Conservation (phyloP, 2,329 filamentous ascomycete genomes). For the Phoma sp. region DNA sequence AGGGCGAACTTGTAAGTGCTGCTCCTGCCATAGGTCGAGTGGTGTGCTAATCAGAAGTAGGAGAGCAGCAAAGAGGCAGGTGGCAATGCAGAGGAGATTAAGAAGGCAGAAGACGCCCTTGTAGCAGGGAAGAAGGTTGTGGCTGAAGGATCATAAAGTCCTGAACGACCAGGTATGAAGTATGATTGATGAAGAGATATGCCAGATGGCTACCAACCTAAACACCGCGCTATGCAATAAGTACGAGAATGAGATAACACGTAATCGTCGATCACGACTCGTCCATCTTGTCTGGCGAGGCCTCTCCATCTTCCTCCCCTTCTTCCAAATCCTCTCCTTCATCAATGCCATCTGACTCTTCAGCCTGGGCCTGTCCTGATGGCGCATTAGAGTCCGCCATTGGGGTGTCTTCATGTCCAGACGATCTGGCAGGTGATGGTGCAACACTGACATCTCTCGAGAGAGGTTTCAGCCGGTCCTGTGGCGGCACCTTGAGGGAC, state of each 20-base stretch:
- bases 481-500: conserved; percentile 40
- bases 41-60: conserved; percentile 34
- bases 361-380: conserved; percentile 32
- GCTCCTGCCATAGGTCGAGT: background rate
- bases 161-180: conserved; percentile 20
- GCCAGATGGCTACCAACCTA: conserved; percentile 14
- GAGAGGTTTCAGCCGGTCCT: conserved; percentile 42
- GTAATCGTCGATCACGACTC: conserved; percentile 28
- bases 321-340: conserved; percentile 44
- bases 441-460: conserved; percentile 38
- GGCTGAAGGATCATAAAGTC: conserved; percentile 41
- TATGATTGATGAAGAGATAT: conserved; percentile 17
- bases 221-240: conserved; percentile 47
- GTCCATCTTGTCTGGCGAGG: conserved; percentile 38
- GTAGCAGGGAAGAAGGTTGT: conserved; percentile 48
- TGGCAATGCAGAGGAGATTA: conserved; percentile 53
- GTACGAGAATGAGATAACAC: conserved; percentile 2
- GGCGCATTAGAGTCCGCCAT: conserved; percentile 40
- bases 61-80: conserved; percentile 52
- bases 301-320: conserved; percentile 39
- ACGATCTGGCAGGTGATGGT: conserved; percentile 37
- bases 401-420: conserved; percentile 35
- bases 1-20: conserved; percentile 74
- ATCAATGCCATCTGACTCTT: conserved; percentile 44
- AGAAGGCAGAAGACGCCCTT: conserved; percentile 54